These are phyloP conservation scores for Penicillium parvum DNA, from an alignment of 495 filamentous ascomycete species.

Conservation along the genomic window DNA sequence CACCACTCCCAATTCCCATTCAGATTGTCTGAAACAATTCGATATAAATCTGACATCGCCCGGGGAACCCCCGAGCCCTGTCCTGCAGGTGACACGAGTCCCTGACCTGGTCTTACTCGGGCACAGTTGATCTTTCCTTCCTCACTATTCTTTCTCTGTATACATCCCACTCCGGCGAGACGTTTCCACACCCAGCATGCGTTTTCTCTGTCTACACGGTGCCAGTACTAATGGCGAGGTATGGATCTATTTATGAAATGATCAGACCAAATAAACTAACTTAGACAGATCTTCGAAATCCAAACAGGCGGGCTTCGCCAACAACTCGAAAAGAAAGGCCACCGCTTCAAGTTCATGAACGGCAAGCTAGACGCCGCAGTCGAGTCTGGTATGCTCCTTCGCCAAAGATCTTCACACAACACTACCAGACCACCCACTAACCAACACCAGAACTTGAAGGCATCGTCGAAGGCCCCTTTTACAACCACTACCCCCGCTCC, in stretches of 20 bases:
- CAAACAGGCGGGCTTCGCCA: slow-evolving; percentile 36
- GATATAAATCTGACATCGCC: neutral
- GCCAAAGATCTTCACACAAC: neutral
- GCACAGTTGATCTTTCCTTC: too few species aligned
- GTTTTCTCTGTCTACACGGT: slow-evolving; percentile 40
- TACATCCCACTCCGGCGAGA: neutral
- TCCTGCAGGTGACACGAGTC: too few species aligned
- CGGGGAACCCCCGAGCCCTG: neutral
- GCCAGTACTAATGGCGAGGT: slow-evolving; percentile 35
- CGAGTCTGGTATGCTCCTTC: slow-evolving; percentile 25
- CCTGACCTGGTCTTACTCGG: too few species aligned
- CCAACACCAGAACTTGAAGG: slow-evolving; percentile 29
- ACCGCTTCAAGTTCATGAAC: slow-evolving; percentile 34
- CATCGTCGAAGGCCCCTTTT: slow-evolving; percentile 36
- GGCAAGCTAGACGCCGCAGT: slow-evolving; percentile 24
- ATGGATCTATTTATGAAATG: slow-evolving; percentile 1
- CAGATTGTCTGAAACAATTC: too few species aligned
- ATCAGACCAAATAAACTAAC: slow-evolving; percentile 4
- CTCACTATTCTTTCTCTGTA: too few species aligned
- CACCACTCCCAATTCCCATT: neutral
- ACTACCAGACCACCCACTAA: neutral
- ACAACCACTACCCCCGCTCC: slow-evolving; percentile 33
- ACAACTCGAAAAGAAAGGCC: slow-evolving; percentile 28
- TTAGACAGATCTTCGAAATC: slow-evolving; percentile 37
- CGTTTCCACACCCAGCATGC: too few species aligned